A percentile compares a stretch with the other conserved stretches of the same genome.
Evolutionary conservation across 2,329 filamentous ascomycete genomes (phyloP).

Genomic region (Aureobasidium mangrovei): DNA sequence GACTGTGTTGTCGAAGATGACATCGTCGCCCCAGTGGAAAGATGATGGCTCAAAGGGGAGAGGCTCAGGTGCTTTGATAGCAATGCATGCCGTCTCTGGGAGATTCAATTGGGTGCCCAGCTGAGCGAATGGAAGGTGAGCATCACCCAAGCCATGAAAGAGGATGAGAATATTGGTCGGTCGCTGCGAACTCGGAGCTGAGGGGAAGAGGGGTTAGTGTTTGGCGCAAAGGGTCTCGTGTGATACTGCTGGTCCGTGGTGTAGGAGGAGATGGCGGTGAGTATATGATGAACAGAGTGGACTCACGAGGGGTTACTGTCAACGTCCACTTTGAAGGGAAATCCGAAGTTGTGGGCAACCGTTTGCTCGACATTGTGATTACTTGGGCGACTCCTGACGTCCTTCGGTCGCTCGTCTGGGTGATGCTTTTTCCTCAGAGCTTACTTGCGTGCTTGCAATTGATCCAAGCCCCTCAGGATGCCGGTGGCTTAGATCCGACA

Average conservation of each 20-base stretch:
- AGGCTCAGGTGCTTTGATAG: slow-evolving; percentile 60
- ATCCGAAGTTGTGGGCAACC: slow-evolving; percentile 35
- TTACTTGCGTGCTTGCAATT: too few species aligned
- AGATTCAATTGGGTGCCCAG: slow-evolving; percentile 63
- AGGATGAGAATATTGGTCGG: slow-evolving; percentile 70
- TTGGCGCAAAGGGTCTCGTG: not conserved
- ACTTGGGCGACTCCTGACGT: not conserved
- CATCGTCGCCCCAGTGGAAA: slow-evolving; percentile 54
- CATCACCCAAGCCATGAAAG: slow-evolving; percentile 78
- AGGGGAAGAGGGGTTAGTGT: slow-evolving; percentile 13
- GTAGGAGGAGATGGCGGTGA: not conserved
- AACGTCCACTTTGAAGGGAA: slow-evolving; percentile 34
- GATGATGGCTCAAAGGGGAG: slow-evolving; percentile 61
- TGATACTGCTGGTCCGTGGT: slow-evolving; percentile 13
- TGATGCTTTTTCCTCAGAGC: too few species aligned
- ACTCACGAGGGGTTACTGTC: slow-evolving; percentile 38
- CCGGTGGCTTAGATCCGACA: too few species aligned
- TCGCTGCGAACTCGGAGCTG: slow-evolving; percentile 42
- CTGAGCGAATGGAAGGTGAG: slow-evolving; percentile 55
- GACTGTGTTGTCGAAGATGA: slow-evolving; percentile 45
- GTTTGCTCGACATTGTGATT: slow-evolving; percentile 15
- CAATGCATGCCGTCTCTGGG: slow-evolving; percentile 67
- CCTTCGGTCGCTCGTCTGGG: too few species aligned
- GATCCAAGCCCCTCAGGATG: too few species aligned
- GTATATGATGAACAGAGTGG: not conserved